Evolutionary conservation across 2,329 filamentous ascomycete species (phyloP).

Genomic region (Colletotrichum simmondsii): DNA sequence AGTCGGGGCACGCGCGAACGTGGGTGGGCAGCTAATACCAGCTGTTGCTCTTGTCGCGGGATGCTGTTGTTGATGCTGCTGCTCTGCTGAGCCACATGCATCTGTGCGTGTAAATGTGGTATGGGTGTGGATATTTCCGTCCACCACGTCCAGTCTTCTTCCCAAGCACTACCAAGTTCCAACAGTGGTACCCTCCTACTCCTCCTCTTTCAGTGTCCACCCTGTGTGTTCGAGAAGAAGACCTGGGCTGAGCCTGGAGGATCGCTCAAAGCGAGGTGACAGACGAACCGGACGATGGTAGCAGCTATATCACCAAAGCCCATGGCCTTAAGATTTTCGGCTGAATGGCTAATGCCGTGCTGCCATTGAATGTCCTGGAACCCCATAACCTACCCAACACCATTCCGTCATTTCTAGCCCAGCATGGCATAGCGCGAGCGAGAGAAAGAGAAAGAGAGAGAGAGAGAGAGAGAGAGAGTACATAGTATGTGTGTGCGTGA

Average conservation of each 20-base stretch:
- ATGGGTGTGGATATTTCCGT: conserved; percentile 32
- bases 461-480: no score
- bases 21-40: conserved; percentile 11
- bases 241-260: conserved; percentile 21
- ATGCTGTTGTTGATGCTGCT: conserved; percentile 4
- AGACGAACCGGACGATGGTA: conserved; percentile 41
- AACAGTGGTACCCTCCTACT: conserved; percentile 21
- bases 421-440: conserved; percentile 19
- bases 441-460: no score
- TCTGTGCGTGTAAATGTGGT: conserved; percentile 26
- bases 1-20: conserved; percentile 3
- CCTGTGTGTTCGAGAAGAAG: conserved; percentile 16
- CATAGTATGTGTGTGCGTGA: no score
- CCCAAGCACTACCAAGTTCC: background rate
- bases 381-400: conserved; percentile 41
- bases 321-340: conserved; percentile 54
- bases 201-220: conserved; percentile 35
- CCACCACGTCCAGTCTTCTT: background rate
- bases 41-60: conserved; percentile 1
- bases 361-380: conserved; percentile 48
- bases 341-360: conserved; percentile 62
- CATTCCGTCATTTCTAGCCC: conserved; percentile 3
- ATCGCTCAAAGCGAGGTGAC: conserved; percentile 44
- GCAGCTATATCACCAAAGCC: conserved; percentile 47
- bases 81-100: conserved; percentile 51